Percentiles rank a stretch among this genome's conserved stretches.
These are phyloP conservation scores for Tolypocladium cylindrosporum DNA, from an alignment of 2,329 filamentous ascomycete genomes.

Conservation along the genomic window DNA sequence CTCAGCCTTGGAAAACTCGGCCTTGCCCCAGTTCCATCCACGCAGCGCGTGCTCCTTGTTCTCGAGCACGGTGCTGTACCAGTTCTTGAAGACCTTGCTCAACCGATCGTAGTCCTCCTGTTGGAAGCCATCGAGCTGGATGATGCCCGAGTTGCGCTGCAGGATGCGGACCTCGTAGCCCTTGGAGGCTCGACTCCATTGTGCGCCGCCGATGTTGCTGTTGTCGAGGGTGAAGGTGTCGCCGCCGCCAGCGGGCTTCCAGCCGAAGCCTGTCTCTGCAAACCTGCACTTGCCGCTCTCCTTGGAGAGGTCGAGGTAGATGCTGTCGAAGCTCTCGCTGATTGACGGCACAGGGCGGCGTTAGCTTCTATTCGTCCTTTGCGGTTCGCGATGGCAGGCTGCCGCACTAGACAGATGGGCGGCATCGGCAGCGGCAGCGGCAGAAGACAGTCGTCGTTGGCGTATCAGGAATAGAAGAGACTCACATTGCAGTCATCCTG, in stretches of 20 bases:
- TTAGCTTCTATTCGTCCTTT: neutral
- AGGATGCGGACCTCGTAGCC: slow-evolving; percentile 92
- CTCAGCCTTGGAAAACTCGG: slow-evolving; percentile 91
- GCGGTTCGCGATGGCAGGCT: neutral
- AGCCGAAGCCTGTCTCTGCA: slow-evolving; percentile 87
- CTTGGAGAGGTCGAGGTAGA: slow-evolving; percentile 91
- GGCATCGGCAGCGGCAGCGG: too few species aligned
- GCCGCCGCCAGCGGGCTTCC: slow-evolving; percentile 81
- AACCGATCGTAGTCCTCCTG: slow-evolving; percentile 91
- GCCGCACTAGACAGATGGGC: neutral
- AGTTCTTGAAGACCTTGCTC: slow-evolving; percentile 90
- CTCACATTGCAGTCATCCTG: slow-evolving; percentile 29
- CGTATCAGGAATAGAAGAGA: neutral
- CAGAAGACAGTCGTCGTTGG: neutral
- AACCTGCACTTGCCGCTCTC: slow-evolving; percentile 89
- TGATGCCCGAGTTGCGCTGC: slow-evolving; percentile 71
- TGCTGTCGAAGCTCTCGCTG: slow-evolving; percentile 91
- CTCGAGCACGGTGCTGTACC: slow-evolving; percentile 91
- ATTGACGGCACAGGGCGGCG: neutral
- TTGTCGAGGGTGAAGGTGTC: slow-evolving; percentile 91
- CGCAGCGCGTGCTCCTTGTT: slow-evolving; percentile 88
- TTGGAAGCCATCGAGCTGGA: slow-evolving; percentile 91
- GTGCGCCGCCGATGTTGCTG: slow-evolving; percentile 72
- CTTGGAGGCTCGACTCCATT: slow-evolving; percentile 89
- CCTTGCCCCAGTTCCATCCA: slow-evolving; percentile 99